Evolutionary conservation across 164 flowering plant species (phyloP), one percentile per base, ranked within the genome.

Genomic region (Magnolia changhungtana): DNA sequence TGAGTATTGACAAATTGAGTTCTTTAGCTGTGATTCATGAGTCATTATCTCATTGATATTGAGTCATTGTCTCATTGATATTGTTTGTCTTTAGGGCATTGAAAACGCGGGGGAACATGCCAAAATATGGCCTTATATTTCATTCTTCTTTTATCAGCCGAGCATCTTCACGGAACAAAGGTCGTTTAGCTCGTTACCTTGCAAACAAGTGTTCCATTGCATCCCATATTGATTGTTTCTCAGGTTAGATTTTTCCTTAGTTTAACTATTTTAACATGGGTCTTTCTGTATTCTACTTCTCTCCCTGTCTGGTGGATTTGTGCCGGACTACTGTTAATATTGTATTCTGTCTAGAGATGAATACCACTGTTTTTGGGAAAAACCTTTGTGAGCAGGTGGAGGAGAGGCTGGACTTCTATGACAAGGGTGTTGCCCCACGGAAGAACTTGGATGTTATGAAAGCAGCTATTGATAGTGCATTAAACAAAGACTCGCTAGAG

Each of bases 121-220:
- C 99, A 71, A 96, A 96, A 76, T 94, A 96, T 86, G 99, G 99
- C 72, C 88, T 94, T 11, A 96, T 96, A 52, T 96, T 96, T 84
- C 98, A 94, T 74, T 94, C 99, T 50, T 94, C 98, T 69, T 94
- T 94, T 71, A 96, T 96, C 82, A 98, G 98, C 24, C 93, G 96
- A 31, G 99, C 99, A 75, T 94, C 99, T 78, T 83, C 98, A 1
- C 70, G 81, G 5, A 96, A 96, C 80, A 96, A 96, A 82, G 99
- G 99, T 2, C 92, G 98, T 55, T 90, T 96, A 90, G 99, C 98
- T 81, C 97, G 99, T 31, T 96, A 91, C 83, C 98, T 94, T 78
- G 97, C 98, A 50, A 96, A 96, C 87, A 94, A 96, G 87, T 96
- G 99, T 79, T 96, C 98, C 0, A 94, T 94, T 85, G 99, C 98